Evolutionary conservation across 208 protist genomes (phyloP).

Genomic region (Novymonas esmeraldas): DNA sequence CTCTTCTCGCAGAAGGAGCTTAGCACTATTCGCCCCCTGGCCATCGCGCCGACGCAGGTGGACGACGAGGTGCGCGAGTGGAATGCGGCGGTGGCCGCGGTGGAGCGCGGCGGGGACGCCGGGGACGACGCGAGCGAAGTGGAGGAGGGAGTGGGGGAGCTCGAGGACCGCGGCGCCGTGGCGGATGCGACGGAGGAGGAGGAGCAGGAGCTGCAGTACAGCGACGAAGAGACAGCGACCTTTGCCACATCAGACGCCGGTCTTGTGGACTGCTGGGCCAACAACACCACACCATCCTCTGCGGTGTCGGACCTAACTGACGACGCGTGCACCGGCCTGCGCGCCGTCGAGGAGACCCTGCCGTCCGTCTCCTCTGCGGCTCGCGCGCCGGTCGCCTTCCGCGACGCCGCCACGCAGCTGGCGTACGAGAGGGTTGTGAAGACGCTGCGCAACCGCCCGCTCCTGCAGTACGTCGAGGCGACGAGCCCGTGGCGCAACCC

Average conservation of each 20-base stretch:
- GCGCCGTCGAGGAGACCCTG: too few relatives aligned
- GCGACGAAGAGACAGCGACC: constrained; percentile 3
- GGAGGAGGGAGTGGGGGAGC: not conserved
- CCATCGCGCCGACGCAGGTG: constrained; percentile 67
- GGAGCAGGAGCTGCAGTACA: constrained; percentile 12
- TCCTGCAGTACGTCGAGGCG: constrained; percentile 66
- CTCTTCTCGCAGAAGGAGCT: constrained; percentile 82
- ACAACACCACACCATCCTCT: not conserved
- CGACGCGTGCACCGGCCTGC: too few relatives aligned
- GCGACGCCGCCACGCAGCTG: constrained; percentile 32
- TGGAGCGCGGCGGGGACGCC: constrained; percentile 1
- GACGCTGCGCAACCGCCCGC: constrained; percentile 52
- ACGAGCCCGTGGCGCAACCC: constrained; percentile 92
- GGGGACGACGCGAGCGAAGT: not conserved
- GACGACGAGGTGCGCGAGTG: constrained; percentile 66
- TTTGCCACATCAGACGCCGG: not conserved
- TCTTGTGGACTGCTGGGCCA: too few relatives aligned
- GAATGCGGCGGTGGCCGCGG: constrained; percentile 7
- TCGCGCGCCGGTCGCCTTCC: constrained; percentile 14
- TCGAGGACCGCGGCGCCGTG: not conserved
- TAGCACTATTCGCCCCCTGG: constrained; percentile 62
- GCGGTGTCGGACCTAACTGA: too few relatives aligned
- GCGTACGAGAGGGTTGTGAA: constrained; percentile 63
- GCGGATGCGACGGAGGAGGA: constrained; percentile 2
- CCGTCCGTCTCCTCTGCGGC: not conserved